These are phyloP conservation scores for Prunus padus DNA, from an alignment of 306 rosid genomes.

Conservation along the genomic window DNA sequence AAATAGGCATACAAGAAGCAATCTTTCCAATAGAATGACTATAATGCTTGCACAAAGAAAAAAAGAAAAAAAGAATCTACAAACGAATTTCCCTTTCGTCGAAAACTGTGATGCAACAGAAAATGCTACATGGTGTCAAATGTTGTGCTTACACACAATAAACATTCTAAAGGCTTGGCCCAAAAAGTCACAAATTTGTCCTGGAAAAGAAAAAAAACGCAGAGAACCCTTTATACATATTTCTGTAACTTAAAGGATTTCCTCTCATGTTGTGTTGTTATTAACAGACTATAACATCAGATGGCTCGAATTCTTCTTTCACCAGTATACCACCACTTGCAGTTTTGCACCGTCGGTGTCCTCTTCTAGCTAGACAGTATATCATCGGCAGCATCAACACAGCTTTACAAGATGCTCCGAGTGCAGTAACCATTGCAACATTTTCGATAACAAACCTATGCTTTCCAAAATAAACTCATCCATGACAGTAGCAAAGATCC, in stretches of 20 bases:
- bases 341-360: conserved; percentile 23
- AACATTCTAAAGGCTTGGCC: conserved; percentile 18
- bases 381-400: conserved; percentile 38
- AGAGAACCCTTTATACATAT: conserved; percentile 15
- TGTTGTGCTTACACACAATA: conserved; percentile 29
- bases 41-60: conserved; percentile 3
- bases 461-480: conserved; percentile 33
- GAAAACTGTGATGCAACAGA: conserved; percentile 6
- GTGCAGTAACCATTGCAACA: conserved; percentile 31
- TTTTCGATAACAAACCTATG: conserved; percentile 27
- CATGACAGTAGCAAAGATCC: conserved; percentile 34
- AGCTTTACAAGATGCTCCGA: conserved; percentile 55
- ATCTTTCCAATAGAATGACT: conserved; percentile 8
- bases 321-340: conserved; percentile 27
- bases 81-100: conserved; percentile 18
- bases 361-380: conserved; percentile 27
- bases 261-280: conserved; percentile 23
- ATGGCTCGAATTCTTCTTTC: conserved; percentile 20
- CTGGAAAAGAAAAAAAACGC: neutral
- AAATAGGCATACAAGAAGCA: conserved; percentile 3
- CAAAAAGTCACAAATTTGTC: neutral
- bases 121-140: conserved; percentile 1
- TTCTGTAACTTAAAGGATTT: conserved; percentile 29
- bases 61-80: neutral
- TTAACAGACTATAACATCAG: conserved; percentile 18